Evolutionary conservation across 768 basidiomycete species (phyloP), one percentile per base, ranked within the genome.

Genomic region (Lentinula sp.): DNA sequence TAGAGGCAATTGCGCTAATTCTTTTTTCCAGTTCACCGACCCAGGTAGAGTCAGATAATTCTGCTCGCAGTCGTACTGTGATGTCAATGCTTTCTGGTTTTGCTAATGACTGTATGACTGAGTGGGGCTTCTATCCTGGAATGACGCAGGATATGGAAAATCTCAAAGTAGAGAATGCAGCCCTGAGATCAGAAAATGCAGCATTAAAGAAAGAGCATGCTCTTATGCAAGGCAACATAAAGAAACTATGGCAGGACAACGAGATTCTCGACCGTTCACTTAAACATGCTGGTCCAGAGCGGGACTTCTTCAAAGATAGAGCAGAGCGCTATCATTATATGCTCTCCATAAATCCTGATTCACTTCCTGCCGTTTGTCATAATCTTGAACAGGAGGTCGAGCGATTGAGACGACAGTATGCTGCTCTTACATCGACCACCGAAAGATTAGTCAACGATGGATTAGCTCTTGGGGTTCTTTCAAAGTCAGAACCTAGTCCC

Each of bases 191-290:
- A 7, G 45, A 49, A n/a, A 49, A 49, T 23, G 45, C 57, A 10
- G 45, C 34, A n/a, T 49, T 59, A 40, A 56, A 23, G 40, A 23
- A 43, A 13, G 16, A 23, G 4, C 10, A 40, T 16, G 10, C 15
- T 13, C 2, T 13, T 15, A 23, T 40, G 21, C 18, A 42, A 16
- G 9, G 18, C n/a, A 23, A 43, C 15, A 39, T 43, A 3, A 15
- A 40, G 39, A 56, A 56, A 45, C 55, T 56, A 8, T 56, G 55
- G 55, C 55, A 56, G 40, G 55, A 56, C 13, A 56, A 56, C 28
- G 55, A 56, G 28, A 16, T 39, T 4, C 55, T 56, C 21, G 28
- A 40, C 28, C n/a, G 55, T 40, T n/a, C 37, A 7, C 10, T 42
- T 10, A 56, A 56, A 18, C 13, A 8, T 23, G 7, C 31, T 32